Conservation (phyloP, 2,329 filamentous ascomycete species). For the Paecilomyces formosus region DNA sequence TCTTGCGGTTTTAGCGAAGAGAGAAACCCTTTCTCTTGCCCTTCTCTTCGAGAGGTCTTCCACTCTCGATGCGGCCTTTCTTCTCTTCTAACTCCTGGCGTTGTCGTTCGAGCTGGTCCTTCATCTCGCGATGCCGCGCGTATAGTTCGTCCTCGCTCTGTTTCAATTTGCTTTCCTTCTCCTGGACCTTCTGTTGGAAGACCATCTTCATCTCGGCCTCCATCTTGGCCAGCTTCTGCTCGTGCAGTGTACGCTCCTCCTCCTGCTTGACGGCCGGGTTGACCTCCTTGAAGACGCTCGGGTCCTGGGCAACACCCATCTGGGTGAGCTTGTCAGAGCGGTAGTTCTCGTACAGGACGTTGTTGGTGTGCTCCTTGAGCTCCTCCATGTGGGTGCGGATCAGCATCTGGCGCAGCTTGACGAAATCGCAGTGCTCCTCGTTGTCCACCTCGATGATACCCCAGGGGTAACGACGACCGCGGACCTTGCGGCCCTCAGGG, state of each 20-base stretch:
- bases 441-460: constrained; percentile 99
- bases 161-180: constrained; percentile 99
- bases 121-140: constrained; percentile 98
- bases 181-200: constrained; percentile 99
- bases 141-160: constrained; percentile 99
- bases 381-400: constrained; percentile 99
- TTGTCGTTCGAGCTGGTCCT: constrained; percentile 96
- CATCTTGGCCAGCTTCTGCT: constrained; percentile 99
- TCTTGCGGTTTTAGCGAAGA: constrained; percentile 61
- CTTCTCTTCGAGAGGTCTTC: constrained; percentile 93
- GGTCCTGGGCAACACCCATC: constrained; percentile 98
- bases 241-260: constrained; percentile 94
- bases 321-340: constrained; percentile 97
- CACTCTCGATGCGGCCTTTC: constrained; percentile 91
- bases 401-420: constrained; percentile 99
- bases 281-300: constrained; percentile 99
- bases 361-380: constrained; percentile 99
- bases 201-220: constrained; percentile 99
- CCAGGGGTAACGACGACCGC: constrained; percentile 95
- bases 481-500: constrained; percentile 87
- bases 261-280: constrained; percentile 99
- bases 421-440: constrained; percentile 99
- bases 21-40: constrained; percentile 99
- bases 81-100: constrained; percentile 95
- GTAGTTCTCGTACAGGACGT: constrained; percentile 98